phyloP scores from a whole-genome alignment of 2,329 filamentous ascomycete species.

The Cercospora janseana region DNA sequence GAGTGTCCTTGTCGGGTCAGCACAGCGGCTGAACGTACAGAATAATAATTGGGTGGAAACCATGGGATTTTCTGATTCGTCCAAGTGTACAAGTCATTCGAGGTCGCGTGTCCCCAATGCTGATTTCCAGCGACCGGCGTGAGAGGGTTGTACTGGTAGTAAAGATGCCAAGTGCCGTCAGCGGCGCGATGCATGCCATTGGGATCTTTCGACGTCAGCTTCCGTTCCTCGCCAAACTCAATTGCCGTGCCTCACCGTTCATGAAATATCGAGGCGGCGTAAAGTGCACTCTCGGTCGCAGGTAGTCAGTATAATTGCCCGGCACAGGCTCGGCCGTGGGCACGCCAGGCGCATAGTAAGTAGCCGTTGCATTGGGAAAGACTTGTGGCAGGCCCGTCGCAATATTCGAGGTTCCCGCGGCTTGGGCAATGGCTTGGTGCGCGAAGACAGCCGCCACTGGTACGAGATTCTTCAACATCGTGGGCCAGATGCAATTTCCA shows the following conservation, averaged over 20 bases:
- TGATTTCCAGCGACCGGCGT: conserved; percentile 42
- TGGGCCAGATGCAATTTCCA: conserved; percentile 2
- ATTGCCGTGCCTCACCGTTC: conserved; percentile 41
- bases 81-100: conserved; percentile 62
- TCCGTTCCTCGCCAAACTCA: too few relatives aligned
- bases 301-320: conserved; percentile 43
- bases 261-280: conserved; percentile 55
- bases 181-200: conserved; percentile 62
- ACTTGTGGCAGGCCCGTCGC: conserved; percentile 6
- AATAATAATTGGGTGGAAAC: conserved; percentile 55
- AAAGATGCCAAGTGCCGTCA: conserved; percentile 60
- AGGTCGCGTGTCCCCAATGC: conserved; percentile 67
- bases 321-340: conserved; percentile 39
- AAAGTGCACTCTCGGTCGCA: conserved; percentile 57
- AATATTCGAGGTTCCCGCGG: conserved; percentile 10
- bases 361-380: conserved; percentile 21
- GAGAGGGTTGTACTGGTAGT: conserved; percentile 62
- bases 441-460: conserved; percentile 37
- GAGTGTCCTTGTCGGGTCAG: background rate
- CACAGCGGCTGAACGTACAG: background rate
- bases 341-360: conserved; percentile 32
- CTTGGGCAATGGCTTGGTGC: conserved; percentile 18
- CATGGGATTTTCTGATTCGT: conserved; percentile 63
- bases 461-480: conserved; percentile 34
- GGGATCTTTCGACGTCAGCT: too few relatives aligned